Evolutionary conservation across 805 yeast species (phyloP).

Genomic region (Candida ortonii): DNA sequence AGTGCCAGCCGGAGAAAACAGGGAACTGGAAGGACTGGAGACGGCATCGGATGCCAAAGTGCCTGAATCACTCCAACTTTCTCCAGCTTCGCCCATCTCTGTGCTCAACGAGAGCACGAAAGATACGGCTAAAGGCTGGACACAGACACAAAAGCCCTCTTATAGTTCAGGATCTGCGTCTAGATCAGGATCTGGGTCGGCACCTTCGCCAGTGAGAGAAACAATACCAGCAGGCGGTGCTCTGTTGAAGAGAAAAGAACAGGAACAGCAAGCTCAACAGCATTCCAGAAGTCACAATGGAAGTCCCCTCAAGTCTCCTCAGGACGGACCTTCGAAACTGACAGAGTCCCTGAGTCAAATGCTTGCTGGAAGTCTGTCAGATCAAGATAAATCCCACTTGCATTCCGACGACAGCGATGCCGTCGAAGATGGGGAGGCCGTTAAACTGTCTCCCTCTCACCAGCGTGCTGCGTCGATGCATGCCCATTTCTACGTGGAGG

Average conservation of each 20-base stretch:
- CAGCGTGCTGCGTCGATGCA: conserved; percentile 64
- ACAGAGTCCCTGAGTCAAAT: conserved; percentile 29
- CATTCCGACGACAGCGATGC: conserved; percentile 3
- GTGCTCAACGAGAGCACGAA: too few relatives aligned
- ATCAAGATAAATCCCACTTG: conserved; percentile 1
- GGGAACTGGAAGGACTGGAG: too few relatives aligned
- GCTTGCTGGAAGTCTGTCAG: too few relatives aligned
- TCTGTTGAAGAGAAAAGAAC: conserved; percentile 31
- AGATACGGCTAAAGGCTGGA: too few relatives aligned
- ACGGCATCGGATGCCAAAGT: too few relatives aligned
- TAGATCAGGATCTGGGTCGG: conserved; percentile 2
- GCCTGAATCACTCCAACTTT: conserved; percentile 13
- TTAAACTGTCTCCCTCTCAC: conserved; percentile 29
- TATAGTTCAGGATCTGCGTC: conserved; percentile 3
- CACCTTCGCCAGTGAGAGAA: conserved; percentile 14
- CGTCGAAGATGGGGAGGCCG: conserved; percentile 2
- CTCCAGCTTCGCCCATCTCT: conserved; percentile 11
- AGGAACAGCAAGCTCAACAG: conserved; percentile 1
- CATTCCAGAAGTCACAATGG: background rate
- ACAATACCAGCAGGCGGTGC: conserved; percentile 26
- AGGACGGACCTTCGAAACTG: conserved; percentile 16
- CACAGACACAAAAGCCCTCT: background rate
- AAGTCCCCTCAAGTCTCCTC: conserved; percentile 7
- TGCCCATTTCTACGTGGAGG: conserved; percentile 75
- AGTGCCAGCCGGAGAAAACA: too few relatives aligned